Base-by-base conservation (phyloP, 2,329 filamentous ascomycete genomes). In the Pyrenochaeta sp. region DNA sequence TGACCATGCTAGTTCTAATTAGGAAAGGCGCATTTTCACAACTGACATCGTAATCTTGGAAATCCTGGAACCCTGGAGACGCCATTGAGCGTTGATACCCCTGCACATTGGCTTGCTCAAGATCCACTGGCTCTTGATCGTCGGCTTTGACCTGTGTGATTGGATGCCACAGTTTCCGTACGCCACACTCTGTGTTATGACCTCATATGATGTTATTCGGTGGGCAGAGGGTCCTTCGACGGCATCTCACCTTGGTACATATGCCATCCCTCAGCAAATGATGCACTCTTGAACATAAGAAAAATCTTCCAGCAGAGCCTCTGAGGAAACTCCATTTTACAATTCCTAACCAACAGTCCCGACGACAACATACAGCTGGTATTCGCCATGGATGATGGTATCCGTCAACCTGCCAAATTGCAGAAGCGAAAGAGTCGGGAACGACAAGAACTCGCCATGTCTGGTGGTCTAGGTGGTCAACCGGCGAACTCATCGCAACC, bases 361-460 rank as follows among this genome's bases (percentile, higher is more conserved):
- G 9, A 18, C 21, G 17, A 11, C 23, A 27, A 27, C 23, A 27
- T 27, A 4, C 23, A 27, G 9, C n/a, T n/a, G 29, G 20, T 14
- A 2, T n/a, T 40, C 10, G 48, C 36, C 30, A 68, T 68, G 64
- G 60, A 66, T 40, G 61, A 60, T 45, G 47, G 53, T 40, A 60
- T 60, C 40, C 61, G 66, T 49, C 65, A 60, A 21, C 61, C 65
- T 42, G 60, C 61, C 33, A 74, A 73, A 54, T 63, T 74, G 23
- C 65, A 71, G 45, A 74, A 73, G 52, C 62, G 70, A 50, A 69
- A 67, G 53, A 65, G 63, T 49, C 58, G 71, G 48, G 69, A 70
- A 44, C 61, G 68, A 51, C 64, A 66, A 44, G 67, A 69, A n/a
- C 54, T 63, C 41, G 61, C 60, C 12, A 66, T 67, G 60, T 64